Base-by-base conservation (phyloP, 129 eudicot genomes). In the Apium graveolens region DNA sequence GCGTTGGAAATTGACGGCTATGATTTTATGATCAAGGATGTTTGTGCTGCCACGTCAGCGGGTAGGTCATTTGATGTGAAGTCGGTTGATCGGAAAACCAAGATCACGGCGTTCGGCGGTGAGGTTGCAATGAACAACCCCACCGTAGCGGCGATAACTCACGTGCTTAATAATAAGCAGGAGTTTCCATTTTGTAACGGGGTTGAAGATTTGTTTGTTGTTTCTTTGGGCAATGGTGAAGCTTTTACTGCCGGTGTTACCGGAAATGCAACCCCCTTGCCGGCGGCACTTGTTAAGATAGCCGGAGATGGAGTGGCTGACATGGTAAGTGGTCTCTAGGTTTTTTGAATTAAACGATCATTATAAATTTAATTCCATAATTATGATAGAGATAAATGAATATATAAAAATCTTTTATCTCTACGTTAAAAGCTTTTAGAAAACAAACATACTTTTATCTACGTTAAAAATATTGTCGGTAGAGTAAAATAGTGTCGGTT, bases 71-170 rank as follows among this genome's bases (percentile, higher is more conserved):
- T 91, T 31, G 82, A 78, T 21, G 76, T 91, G 63, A 80, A 76
- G 82, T 93, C 98, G 38, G 82, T 85, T 43, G 96, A 93, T 41
- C 86, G 91, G 42, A 80, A 83, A 29, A 89, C 88, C 12, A 86
- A 78, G 81, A 86, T 90, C 46, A 26, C 80, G 35, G 97, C 95
- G 24, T 82, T 93, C 5, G 93, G 89, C 11, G 97, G 98, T 24
- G 93, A 86, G 48, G 75, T 91, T 11, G 93, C 86, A n/a, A 93
- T 90, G 98, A 91, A 87, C 78, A 93, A 93, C 70, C 97, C 98
- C 11, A 83, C 98, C 69, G 97, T 96, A 0, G 93, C 90, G 35
- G 98, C 98, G 18, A 90, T 93, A 32, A 91, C 97, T 3, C 98
- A 93, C 51, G 86, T 91, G 21, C 85, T 91, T 0, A 90, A 91